A percentile compares a stretch with the other conserved stretches of the same genome.
Conservation (phyloP, 441 rosid species). For the Corymbia calophylla region DNA sequence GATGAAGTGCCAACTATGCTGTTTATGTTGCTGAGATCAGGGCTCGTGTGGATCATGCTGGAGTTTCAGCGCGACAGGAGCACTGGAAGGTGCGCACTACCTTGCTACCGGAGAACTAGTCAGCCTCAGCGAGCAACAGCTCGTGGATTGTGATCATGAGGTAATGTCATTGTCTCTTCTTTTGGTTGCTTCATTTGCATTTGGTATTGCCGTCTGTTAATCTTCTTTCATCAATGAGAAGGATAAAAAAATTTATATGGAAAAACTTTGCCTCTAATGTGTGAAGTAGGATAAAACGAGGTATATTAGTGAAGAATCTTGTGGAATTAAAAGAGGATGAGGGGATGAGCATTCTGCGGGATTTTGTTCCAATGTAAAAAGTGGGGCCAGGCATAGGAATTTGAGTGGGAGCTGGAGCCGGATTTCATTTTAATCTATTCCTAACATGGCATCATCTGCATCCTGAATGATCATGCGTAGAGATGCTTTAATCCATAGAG, state of each 20-base stretch:
- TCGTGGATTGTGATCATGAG: conserved; percentile 99
- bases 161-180: conserved; percentile 16
- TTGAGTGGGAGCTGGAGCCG: neutral
- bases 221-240: neutral
- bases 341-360: neutral
- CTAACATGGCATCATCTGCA: neutral
- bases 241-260: neutral
- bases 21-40: conserved; percentile 19
- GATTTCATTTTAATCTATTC: neutral
- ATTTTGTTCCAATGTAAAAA: neutral
- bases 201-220: neutral
- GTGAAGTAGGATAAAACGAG: neutral
- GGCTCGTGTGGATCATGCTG: conserved; percentile 98
- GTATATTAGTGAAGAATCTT: neutral
- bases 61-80: conserved; percentile 96
- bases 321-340: neutral
- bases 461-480: neutral
- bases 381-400: neutral
- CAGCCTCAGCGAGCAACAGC: conserved; percentile 97
- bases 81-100: conserved; percentile 86
- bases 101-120: conserved; percentile 80
- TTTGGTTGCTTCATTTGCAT: neutral
- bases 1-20: neutral
- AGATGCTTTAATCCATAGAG: neutral
- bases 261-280: neutral